Evolutionary conservation across 1,284 basidiomycete species (phyloP).

Genomic region (Ustilago sp.): DNA sequence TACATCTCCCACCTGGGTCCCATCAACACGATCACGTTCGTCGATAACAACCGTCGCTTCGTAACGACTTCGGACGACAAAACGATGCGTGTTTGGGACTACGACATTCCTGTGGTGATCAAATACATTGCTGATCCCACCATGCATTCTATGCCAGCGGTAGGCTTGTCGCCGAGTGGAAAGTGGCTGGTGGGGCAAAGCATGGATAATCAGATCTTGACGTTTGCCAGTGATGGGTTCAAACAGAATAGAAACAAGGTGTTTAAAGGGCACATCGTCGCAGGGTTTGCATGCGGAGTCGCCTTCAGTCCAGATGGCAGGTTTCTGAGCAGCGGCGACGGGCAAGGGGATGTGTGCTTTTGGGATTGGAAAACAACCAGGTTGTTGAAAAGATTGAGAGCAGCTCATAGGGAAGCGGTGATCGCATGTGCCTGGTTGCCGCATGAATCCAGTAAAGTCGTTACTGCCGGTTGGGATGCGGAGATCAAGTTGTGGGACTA

Average conservation of each 20-base stretch:
- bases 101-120: conserved; percentile 96
- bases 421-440: conserved; percentile 98
- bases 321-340: conserved; percentile 95
- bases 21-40: conserved; percentile 98
- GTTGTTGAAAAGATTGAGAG: conserved; percentile 83
- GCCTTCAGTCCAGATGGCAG: conserved; percentile 98
- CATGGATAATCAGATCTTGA: conserved; percentile 95
- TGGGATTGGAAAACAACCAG: conserved; percentile 99
- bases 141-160: conserved; percentile 99
- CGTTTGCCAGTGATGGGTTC: conserved; percentile 94
- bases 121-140: conserved; percentile 99
- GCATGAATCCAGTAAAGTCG: conserved; percentile 89
- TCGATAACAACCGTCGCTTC: conserved; percentile 93
- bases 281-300: conserved; percentile 95
- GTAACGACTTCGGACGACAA: conserved; percentile 99
- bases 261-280: conserved; percentile 94
- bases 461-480: conserved; percentile 97
- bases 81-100: conserved; percentile 93
- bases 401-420: conserved; percentile 92
- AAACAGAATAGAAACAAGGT: conserved; percentile 97
- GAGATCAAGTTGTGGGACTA: conserved; percentile 88
- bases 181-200: conserved; percentile 98
- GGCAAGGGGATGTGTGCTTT: conserved; percentile 92
- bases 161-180: conserved; percentile 90
- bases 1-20: conserved; percentile 98